Percentiles rank a stretch among this genome's conserved stretches.
phyloP scores from a whole-genome alignment of 1,284 basidiomycete genomes.

The Veloporphyrellus conicus region DNA sequence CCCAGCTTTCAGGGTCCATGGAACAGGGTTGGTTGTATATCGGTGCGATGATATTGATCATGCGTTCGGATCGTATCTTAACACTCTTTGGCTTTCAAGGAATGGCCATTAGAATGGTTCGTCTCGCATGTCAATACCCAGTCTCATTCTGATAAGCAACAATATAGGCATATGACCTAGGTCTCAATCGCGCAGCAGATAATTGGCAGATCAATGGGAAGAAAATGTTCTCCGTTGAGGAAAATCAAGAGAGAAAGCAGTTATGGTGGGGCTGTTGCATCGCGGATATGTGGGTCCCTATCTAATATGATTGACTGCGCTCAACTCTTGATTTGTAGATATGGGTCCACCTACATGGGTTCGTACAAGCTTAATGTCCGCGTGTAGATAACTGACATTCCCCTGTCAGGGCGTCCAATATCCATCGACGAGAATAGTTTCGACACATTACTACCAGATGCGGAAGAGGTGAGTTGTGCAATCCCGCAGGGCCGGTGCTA shows the following conservation, averaged over 20 bases:
- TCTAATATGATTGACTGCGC: conserved; percentile 1
- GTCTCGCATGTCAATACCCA: conserved; percentile 8
- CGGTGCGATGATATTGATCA: conserved; percentile 41
- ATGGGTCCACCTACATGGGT: conserved; percentile 70
- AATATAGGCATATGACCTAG: conserved; percentile 73
- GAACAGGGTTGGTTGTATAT: conserved; percentile 80
- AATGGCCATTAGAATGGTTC: conserved; percentile 73
- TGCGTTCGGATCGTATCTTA: conserved; percentile 1
- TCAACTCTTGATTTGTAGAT: conserved; percentile 36
- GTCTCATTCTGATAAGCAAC: conserved; percentile 1
- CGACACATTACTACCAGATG: conserved; percentile 63
- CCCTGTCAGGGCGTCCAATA: conserved; percentile 54
- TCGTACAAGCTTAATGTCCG: conserved; percentile 8
- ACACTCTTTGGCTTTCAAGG: conserved; percentile 39
- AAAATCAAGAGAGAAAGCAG: conserved; percentile 72
- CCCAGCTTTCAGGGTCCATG: conserved; percentile 50
- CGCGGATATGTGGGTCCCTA: conserved; percentile 58
- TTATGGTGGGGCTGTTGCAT: conserved; percentile 81
- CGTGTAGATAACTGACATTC: conserved; percentile 4
- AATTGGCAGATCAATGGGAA: conserved; percentile 67
- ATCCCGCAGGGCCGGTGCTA: neutral
- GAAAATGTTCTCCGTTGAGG: conserved; percentile 66
- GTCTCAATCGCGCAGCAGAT: conserved; percentile 75
- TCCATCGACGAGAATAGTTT: conserved; percentile 71
- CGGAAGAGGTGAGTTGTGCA: conserved; percentile 43